Evolutionary conservation across 2,329 filamentous ascomycete species (phyloP), one percentile per base, ranked within the genome.

Genomic region (Sporothrix brunneoviolacea): DNA sequence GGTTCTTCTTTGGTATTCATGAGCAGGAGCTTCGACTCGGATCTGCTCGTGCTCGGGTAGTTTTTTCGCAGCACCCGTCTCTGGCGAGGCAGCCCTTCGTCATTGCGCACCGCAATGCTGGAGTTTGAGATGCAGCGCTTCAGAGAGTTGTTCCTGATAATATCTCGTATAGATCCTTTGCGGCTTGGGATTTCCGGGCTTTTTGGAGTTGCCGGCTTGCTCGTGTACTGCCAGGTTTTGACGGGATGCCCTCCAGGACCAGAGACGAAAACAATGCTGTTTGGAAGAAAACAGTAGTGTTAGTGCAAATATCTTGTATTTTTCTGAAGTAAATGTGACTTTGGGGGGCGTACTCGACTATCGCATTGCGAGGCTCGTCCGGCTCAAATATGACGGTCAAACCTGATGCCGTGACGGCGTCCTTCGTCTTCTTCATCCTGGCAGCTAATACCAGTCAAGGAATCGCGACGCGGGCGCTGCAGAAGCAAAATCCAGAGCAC

Each of bases 371-470:
- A 4, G 58, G 55, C 39, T 59, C 58, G 21, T 66, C 62, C 0
- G 64, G 64, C 51, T 64, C 60, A 27, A 64, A 65, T 16, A 66
- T 46, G n/a, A 65, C 55, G 9, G 62, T 61, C 8, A 66, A 58
- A 7, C 64, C 64, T 13, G 58, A 59, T 13, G 62, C 57, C n/a
- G 59, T 55, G 50, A 65, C 59, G 18, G 52, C 45, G 30, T 60
- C 58, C 36, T 60, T 58, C 37, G 49, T 57, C 12, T 48, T 56
- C 42, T 64, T 64, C 59, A 62, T 64, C 16, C 10, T 12, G 12
- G 13, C 16, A 16, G 24, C n/a, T 3, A n/a, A n/a, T n/a, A n/a
- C n/a, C n/a, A n/a, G n/a, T n/a, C n/a, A n/a, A n/a, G n/a, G n/a
- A n/a, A n/a, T n/a, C n/a, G n/a, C n/a, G n/a, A n/a, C n/a, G n/a